A percentile compares a stretch with the other conserved stretches of the same genome.
These are phyloP conservation scores for Cyberlindnera americana DNA, from an alignment of 805 yeast genomes.

Conservation along the genomic window DNA sequence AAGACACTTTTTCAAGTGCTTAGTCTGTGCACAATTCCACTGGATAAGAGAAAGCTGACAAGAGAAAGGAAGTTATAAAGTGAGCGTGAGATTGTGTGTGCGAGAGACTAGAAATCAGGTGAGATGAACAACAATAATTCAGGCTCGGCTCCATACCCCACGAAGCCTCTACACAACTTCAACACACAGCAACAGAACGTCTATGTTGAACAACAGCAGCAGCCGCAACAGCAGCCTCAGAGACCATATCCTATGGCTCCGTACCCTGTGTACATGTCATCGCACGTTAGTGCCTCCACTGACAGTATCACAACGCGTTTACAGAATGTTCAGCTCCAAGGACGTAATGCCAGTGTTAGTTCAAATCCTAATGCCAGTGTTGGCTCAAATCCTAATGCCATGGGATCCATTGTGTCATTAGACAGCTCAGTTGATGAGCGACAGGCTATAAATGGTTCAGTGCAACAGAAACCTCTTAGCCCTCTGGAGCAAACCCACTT, in stretches of 20 bases:
- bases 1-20: too few relatives aligned
- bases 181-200: too few relatives aligned
- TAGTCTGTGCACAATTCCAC: too few relatives aligned
- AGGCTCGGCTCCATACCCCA: constrained; percentile 7
- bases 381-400: constrained; percentile 3
- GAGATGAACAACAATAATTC: not conserved
- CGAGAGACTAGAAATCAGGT: too few relatives aligned
- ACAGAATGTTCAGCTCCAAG: constrained; percentile 4
- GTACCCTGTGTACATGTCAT: constrained; percentile 5
- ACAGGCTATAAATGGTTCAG: not conserved
- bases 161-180: constrained; percentile 6
- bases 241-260: constrained; percentile 10
- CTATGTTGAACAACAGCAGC: too few relatives aligned
- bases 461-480: not conserved
- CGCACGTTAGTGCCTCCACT: constrained; percentile 7
- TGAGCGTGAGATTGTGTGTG: not conserved
- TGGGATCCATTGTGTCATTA: constrained; percentile 7
- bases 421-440: constrained; percentile 9
- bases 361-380: constrained; percentile 3
- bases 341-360: constrained; percentile 1
- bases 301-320: constrained; percentile 12
- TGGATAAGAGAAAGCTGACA: too few relatives aligned
- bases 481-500: constrained; percentile 9
- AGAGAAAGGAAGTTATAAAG: too few relatives aligned
- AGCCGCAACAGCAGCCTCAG: not conserved